These are phyloP conservation scores for Murraya koenigii DNA, from an alignment of 345 rosid species.

Conservation along the genomic window DNA sequence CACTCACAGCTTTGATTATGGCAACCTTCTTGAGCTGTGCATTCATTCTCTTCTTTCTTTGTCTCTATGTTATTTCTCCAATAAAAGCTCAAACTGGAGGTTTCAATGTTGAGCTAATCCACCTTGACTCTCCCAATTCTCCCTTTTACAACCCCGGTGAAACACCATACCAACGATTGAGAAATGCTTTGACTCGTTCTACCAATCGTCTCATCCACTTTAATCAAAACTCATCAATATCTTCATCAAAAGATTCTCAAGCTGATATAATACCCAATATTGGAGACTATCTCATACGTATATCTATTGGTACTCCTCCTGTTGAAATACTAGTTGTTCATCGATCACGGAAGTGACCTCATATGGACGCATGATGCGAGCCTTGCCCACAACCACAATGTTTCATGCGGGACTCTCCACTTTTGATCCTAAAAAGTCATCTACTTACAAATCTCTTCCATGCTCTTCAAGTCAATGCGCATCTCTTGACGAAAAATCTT, in stretches of 20 bases:
- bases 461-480: conserved; percentile 33
- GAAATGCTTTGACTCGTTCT: conserved; percentile 17
- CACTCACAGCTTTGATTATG: background rate
- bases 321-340: background rate
- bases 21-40: background rate
- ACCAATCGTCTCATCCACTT: background rate
- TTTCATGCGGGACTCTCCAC: conserved; percentile 23
- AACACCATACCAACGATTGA: conserved; percentile 8
- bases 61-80: background rate
- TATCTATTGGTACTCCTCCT: conserved; percentile 27
- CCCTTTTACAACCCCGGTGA: conserved; percentile 20
- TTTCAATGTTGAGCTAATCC: conserved; percentile 29
- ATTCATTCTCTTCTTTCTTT: background rate
- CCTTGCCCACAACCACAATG: conserved; percentile 25
- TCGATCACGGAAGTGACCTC: conserved; percentile 23
- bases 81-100: conserved; percentile 9
- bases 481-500: background rate
- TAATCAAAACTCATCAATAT: background rate
- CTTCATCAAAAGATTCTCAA: background rate
- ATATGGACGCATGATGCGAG: conserved; percentile 20
- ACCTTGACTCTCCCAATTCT: conserved; percentile 28
- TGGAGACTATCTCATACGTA: conserved; percentile 17
- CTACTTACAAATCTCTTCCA: conserved; percentile 32
- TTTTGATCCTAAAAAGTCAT: conserved; percentile 36
- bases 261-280: background rate